Evolutionary conservation across 140 eudicot species (phyloP), one percentile per base, ranked within the genome.

Genomic region (Ambrosia hybrid): DNA sequence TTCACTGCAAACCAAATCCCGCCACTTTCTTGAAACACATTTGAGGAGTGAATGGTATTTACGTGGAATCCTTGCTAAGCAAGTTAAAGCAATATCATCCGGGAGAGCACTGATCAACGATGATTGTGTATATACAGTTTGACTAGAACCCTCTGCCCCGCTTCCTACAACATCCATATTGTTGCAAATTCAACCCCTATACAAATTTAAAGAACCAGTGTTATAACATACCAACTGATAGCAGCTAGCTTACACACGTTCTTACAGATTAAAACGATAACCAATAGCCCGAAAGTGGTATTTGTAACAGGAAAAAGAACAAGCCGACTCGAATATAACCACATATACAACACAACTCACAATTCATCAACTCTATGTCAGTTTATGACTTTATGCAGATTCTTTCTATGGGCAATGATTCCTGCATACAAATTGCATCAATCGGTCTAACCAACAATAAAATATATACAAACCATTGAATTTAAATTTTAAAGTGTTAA

Each of bases 1-100:
- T 61, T 83, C 74, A 52, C 96, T 74, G 73, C 85, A 78, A 45
- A 92, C 79, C 82, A 92, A 65, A 67, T 87, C 88, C 65, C 92
- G 83, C 98, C 96, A 92, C 51, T 81, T 83, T 78, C 70, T 92
- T 65, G 96, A 92, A 64, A 92, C 96, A 57, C 96, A 83, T 71
- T 82, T 92, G 67, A 92, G 95, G n/a, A 83, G 69, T 38, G 84
- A 80, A 72, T 85, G 98, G 74, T 92, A 87, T 83, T 80, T 85
- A 12, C 95, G 84, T 37, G 98, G 98, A 78, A 92, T 80, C 82
- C 95, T 89, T 41, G 92, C 96, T 67, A 89, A 68, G 78, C 91
- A 91, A 68, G 81, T 83, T 49, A 91, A 63, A 61, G 91, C 95
- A 73, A 91, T 88, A 78, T 91, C 96, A 77, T 88, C 96, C 11